Conservation (phyloP, 75 land plant species). For the Pinus tabuliformis region DNA sequence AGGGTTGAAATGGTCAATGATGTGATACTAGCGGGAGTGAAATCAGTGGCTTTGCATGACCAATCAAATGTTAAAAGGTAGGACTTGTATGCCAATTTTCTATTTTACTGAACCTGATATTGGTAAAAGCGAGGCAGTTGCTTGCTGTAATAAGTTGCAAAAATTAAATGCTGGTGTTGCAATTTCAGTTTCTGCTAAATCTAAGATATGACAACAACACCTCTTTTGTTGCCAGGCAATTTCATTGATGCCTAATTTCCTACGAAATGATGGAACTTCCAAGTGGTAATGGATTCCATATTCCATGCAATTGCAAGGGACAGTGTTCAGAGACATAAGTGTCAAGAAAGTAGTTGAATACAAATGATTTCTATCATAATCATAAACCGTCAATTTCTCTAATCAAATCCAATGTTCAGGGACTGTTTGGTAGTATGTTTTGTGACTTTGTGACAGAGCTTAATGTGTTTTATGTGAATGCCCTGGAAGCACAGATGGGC, state of each 20-base stretch:
- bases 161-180: constrained; percentile 62
- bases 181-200: constrained; percentile 31
- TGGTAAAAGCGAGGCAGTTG: constrained; percentile 68
- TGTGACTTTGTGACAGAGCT: constrained; percentile 96
- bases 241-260: too few species aligned
- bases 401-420: constrained; percentile 79
- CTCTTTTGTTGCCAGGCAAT: too few species aligned
- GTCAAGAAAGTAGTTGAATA: constrained; percentile 63
- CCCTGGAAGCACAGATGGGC: constrained; percentile 87
- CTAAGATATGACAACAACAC: constrained; percentile 33
- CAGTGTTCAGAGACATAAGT: constrained; percentile 70
- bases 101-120: constrained; percentile 68
- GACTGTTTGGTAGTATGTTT: constrained; percentile 88
- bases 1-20: constrained; percentile 89
- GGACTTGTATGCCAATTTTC: constrained; percentile 74
- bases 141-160: constrained; percentile 63
- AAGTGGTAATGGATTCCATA: neutral
- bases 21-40: constrained; percentile 75
- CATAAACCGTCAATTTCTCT: constrained; percentile 85
- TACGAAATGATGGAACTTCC: too few species aligned
- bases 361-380: constrained; percentile 65
- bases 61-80: constrained; percentile 54
- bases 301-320: constrained; percentile 22
- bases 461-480: constrained; percentile 88
- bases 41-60: constrained; percentile 83